Evolutionary conservation across 768 basidiomycete species (phyloP).

Genomic region (Hemileccinum impolitum): DNA sequence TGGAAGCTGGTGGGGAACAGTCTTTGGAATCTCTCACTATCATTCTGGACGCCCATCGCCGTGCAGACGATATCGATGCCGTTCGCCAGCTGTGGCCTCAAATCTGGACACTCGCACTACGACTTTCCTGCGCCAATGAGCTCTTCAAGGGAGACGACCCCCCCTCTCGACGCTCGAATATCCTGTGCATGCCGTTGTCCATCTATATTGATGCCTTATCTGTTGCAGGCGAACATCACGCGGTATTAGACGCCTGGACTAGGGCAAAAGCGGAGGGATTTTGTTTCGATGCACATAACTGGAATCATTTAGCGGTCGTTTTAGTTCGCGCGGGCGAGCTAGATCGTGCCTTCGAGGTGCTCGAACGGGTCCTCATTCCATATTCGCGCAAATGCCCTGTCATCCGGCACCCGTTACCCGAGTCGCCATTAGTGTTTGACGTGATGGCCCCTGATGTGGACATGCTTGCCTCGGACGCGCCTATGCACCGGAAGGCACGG

Average conservation of each 20-base stretch:
- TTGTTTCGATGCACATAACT: constrained; percentile 83
- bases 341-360: constrained; percentile 79
- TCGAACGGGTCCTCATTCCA: constrained; percentile 74
- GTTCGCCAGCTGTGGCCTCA: constrained; percentile 66
- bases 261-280: constrained; percentile 60
- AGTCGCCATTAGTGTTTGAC: constrained; percentile 42
- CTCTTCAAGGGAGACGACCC: constrained; percentile 29
- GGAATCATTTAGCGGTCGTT: constrained; percentile 79
- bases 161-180: constrained; percentile 39
- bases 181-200: constrained; percentile 76
- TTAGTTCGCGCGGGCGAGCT: constrained; percentile 77
- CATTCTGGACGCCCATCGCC: constrained; percentile 72
- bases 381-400: constrained; percentile 37
- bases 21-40: constrained; percentile 58
- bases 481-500: constrained; percentile 27
- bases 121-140: constrained; percentile 33
- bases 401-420: constrained; percentile 30
- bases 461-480: constrained; percentile 26
- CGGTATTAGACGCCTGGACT: constrained; percentile 68
- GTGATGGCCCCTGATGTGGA: constrained; percentile 21
- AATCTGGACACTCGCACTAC: constrained; percentile 57
- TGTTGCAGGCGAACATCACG: constrained; percentile 52
- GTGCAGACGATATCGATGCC: constrained; percentile 48
- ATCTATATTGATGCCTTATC: constrained; percentile 79
- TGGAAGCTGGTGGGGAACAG: constrained; percentile 53